Evolutionary conservation across 192 early-diverging fungal species (phyloP), one percentile per base, ranked within the genome.

Genomic region (Coemansia sp.): DNA sequence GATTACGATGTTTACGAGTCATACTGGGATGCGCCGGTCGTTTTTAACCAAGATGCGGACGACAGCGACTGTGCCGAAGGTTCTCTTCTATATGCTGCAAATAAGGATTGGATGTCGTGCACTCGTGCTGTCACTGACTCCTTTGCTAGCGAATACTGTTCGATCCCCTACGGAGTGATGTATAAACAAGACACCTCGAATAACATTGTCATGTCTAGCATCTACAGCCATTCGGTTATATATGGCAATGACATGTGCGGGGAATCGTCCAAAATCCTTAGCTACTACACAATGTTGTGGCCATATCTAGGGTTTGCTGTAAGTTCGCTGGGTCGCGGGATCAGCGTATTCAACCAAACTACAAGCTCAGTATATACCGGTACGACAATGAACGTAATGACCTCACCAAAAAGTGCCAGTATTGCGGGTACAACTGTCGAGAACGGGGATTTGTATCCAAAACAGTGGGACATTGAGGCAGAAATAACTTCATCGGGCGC

Each of bases 251-350:
- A 52, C 23, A 64, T 61, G 62, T 66, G 66, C 13, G 33, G 43
- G n/a, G 26, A 61, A 20, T 31, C 30, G 31, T 16, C 34, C 26
- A 48, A 43, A 15, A n/a, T 53, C 25, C 57, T 46, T 49, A 58
- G 49, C 49, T 75, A 75, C 63, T 75, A 65, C 30, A 75, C 67
- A 7, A 18, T 61, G 28, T 29, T 75, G 51, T 48, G 58, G 20
- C 39, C 59, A 48, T 70, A 75, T 33, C 25, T 63, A 0, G 40
- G 56, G 0, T 64, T 70, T 56, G 68, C 68, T 0, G 45, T 33
- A 7, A 57, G 25, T 18, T n/a, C 31, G 29, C 15, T 57, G 16
- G 55, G 29, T 2, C 55, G 55, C 12, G 55, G 31, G 20, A 18
- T 57, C 2, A 57, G n/a, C 31, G 30, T 31, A 33, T 57, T 57